Evolutionary conservation across 1,284 basidiomycete species (phyloP).

Genomic region (Apiotrichum brassicae): DNA sequence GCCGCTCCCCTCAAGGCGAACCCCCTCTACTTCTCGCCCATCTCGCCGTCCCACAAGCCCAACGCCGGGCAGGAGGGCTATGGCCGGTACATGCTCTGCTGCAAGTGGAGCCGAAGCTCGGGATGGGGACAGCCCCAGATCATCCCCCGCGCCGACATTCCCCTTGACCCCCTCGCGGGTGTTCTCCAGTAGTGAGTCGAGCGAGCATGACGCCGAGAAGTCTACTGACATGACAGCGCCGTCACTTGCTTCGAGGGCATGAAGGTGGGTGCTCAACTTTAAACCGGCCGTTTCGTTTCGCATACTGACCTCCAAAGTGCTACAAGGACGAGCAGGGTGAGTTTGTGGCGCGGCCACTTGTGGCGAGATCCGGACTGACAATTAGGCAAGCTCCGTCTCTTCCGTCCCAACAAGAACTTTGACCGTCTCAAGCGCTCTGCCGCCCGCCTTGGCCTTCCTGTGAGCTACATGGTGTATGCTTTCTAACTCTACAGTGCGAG

Average conservation of each 20-base stretch:
- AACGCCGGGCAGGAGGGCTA: slow-evolving; percentile 14
- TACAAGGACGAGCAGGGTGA: slow-evolving; percentile 37
- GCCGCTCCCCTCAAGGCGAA: slow-evolving; percentile 26
- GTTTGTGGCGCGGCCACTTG: not conserved
- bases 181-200: slow-evolving; percentile 38
- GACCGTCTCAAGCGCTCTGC: slow-evolving; percentile 42
- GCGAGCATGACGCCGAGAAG: not conserved
- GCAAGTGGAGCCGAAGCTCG: slow-evolving; percentile 20
- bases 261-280: slow-evolving; percentile 33
- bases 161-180: slow-evolving; percentile 39
- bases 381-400: slow-evolving; percentile 35
- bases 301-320: slow-evolving; percentile 20
- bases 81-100: slow-evolving; percentile 36
- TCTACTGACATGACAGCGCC: slow-evolving; percentile 15
- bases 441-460: slow-evolving; percentile 39
- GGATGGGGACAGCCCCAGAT: slow-evolving; percentile 45
- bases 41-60: slow-evolving; percentile 28
- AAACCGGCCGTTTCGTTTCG: too few species aligned
- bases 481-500: slow-evolving; percentile 20
- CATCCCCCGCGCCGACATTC: slow-evolving; percentile 28
- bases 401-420: slow-evolving; percentile 42
- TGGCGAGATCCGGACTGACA: slow-evolving; percentile 1
- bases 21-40: slow-evolving; percentile 37
- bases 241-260: slow-evolving; percentile 47
- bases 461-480: slow-evolving; percentile 13